Evolutionary conservation across 495 filamentous ascomycete species (phyloP), one percentile per base, ranked within the genome.

Genomic region (Chaetomium cochliodes): DNA sequence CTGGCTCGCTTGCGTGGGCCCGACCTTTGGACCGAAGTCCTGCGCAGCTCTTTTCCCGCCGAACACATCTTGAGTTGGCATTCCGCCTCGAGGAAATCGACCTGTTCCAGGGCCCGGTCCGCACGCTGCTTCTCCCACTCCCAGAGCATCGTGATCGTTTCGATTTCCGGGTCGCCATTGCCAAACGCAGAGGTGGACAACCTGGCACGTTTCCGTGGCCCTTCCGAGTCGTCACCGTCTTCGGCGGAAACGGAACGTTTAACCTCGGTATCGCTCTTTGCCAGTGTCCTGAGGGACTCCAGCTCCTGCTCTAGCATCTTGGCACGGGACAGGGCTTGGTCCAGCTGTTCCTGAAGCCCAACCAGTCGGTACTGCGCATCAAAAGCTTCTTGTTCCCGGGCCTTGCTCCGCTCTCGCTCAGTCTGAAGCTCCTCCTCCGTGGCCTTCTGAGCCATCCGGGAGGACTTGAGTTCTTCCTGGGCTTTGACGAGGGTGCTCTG

Each of bases 71-170:
- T 82, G 62, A 93, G 86, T 53, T 86, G 83, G 74, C 92, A 96
- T 72, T 96, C 91, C 65, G 89, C 83, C 67, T 90, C 85, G 79
- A 96, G 78, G 72, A 92, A 96, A n/a, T 92, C 83, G 28, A 93
- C 78, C 68, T 87, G 85, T 16, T 90, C 88, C 62, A 92, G 82
- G 0, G 90, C 88, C 18, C 87, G 81, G 39, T 83, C 77, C 52
- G 90, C 84, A 50, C 86, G 78, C 59, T 84, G 84, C 70, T 81
- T 86, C 77, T 94, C 90, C 71, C 78, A 82, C 47, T 84, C 73
- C 50, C 92, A 83, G 15, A 87, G 81, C n/a, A 84, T 81, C 30
- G 79, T 80, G 15, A 93, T 68, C 23, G 86, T 80, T 8, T 87
- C 85, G 42, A 90, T 74, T 57, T 84, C 76, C 26, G 83, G 79